Base-by-base conservation (phyloP, 371 early-diverging fungal species). In the Mucor lusitanicus region DNA sequence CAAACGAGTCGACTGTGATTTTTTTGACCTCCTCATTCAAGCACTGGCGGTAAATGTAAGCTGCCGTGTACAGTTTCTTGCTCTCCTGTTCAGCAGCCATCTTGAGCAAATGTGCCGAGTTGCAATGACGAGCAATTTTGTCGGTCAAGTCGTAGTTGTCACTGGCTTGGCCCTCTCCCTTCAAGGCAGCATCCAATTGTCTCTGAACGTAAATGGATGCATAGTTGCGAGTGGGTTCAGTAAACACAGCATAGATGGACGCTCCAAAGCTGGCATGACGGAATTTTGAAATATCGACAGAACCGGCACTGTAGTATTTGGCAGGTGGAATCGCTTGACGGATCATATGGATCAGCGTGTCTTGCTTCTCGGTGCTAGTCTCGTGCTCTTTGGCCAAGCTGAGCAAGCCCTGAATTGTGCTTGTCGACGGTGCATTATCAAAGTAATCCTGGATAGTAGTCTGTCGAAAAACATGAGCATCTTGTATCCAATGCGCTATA, bases 131-230 rank as follows among this genome's bases (percentile, higher is more conserved):
- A 9, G 74, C 72, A 37, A 74, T 62, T 32, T 74, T 80, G 23
- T 75, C 81, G 33, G 64, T 63, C 13, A 44, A 48, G 37, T 73
- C 71, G 28, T 28, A 67, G 11, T 61, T 54, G 23, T 59, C 61
- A 5, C 23, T 50, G 1, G 58, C 44, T 67, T 59, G 65, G 6
- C n/a, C 23, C 28, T 64, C 75, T 25, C 73, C 75, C 54, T 68
- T 69, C 4, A 73, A 63, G 1, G 73, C 70, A 3, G 64, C 64
- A 33, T 61, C 71, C 4, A 92, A 67, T 42, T 85, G 82, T 11
- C 97, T 87, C 69, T 98, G 99, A 0, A 95, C 97, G 59, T 95
- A 72, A 40, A 98, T 81, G 67, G 97, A 96, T 59, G 97, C 92
- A 75, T 97, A 97, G 57, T 96, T 85, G n/a, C 95, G 87, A 54